These are phyloP conservation scores for Crithidia thermophila DNA, from an alignment of 208 protist genomes.

Conservation along the genomic window DNA sequence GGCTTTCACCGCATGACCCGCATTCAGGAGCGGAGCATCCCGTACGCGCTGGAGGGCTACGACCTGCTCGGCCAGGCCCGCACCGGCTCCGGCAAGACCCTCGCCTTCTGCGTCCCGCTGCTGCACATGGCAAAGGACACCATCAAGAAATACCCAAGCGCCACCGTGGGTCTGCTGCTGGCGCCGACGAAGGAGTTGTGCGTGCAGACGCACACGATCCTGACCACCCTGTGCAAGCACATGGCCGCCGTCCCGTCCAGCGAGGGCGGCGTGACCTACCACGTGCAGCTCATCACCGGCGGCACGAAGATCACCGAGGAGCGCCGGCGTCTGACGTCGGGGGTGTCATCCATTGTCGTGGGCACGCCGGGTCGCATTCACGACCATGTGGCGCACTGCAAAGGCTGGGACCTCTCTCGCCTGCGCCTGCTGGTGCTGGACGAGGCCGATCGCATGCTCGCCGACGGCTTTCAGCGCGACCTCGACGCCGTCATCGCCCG, in stretches of 20 bases:
- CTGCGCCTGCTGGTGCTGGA: constrained; percentile 98
- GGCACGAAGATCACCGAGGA: constrained; percentile 88
- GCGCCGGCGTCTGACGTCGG: constrained; percentile 53
- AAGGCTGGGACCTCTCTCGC: constrained; percentile 85
- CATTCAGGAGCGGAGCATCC: constrained; percentile 96
- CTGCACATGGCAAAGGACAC: constrained; percentile 85
- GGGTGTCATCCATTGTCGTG: constrained; percentile 73
- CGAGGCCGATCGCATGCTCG: constrained; percentile 99
- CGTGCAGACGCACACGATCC: constrained; percentile 91
- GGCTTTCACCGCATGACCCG: constrained; percentile 88
- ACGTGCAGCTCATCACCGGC: constrained; percentile 90
- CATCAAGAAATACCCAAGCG: constrained; percentile 44
- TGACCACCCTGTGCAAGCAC: constrained; percentile 81
- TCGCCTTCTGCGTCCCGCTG: constrained; percentile 95
- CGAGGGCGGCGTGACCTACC: constrained; percentile 35
- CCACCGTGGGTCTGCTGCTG: constrained; percentile 77
- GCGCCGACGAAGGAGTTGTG: constrained; percentile 94
- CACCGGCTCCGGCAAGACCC: constrained; percentile 95
- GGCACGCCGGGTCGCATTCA: constrained; percentile 89
- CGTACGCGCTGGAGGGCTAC: constrained; percentile 87
- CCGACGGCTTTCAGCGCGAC: constrained; percentile 99
- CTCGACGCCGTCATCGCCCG: constrained; percentile 93
- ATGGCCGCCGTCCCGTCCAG: constrained; percentile 27
- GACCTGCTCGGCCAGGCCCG: constrained; percentile 93
- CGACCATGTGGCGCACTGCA: constrained; percentile 86